Base-by-base conservation (phyloP, 495 filamentous ascomycete species). In the Penicillium cosmopolitanum region DNA sequence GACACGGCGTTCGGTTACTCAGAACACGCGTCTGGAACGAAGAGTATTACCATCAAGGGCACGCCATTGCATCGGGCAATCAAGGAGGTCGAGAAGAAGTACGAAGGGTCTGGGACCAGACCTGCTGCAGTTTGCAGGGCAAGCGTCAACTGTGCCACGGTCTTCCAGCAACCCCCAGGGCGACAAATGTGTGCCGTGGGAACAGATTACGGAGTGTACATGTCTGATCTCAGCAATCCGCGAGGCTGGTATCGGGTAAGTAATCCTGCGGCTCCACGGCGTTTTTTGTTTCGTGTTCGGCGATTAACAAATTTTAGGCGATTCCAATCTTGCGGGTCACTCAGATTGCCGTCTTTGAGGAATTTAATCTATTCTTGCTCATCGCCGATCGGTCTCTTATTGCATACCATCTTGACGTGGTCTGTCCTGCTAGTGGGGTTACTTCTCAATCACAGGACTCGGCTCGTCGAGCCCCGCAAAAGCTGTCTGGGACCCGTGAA, bases 11-110 rank as follows among this genome's bases (percentile, higher is more conserved):
- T 99, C 69, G 86, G 84, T 6, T 91, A 91, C 64, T 91, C 96
- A 54, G 84, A 86, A n/a, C 75, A 82, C 52, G 70, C 75, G 7
- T 65, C 67, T 18, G 73, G 75, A 10, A 74, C 81, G n/a, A 84
- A 78, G 60, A 82, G 77, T 55, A 82, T 87, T 25, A 80, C 79
- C 18, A 93, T 98, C 66, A 85, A 87, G 57, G 94, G 92, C 3
- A 99, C 96, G 3, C 95, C 95, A 5, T 80, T 99, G 19, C 92
- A 97, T 69, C 83, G 95, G 50, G 92, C 95, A 15, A 95, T 98
- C 61, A 80, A 84, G 57, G 93, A 97, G 55, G 89, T 97, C 55
- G 94, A 98, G 71, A 80, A 84, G 64, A 77, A 78, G 42, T 96
- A 89, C 68, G 84, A 86, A 16, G 73, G 72, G 40, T 69, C 84